A percentile compares a stretch with the other conserved stretches of the same genome.
Conservation (phyloP, 371 early-diverging fungal genomes). For the Haplosporangium sp. region DNA sequence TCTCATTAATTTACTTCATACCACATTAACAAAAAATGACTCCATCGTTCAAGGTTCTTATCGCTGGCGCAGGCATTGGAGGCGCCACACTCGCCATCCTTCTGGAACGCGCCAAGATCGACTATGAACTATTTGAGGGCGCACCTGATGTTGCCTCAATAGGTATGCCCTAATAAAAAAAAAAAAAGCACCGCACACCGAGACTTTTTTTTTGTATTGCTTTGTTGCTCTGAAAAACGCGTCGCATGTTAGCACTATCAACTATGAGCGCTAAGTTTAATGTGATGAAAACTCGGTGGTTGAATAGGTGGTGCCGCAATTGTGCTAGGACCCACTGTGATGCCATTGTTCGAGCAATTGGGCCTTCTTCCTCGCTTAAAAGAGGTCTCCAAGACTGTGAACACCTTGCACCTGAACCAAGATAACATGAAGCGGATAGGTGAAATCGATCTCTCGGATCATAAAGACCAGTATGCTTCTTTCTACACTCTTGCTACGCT, state of each 20-base stretch:
- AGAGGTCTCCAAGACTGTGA: constrained; percentile 16
- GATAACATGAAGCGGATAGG: constrained; percentile 36
- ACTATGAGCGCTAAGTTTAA: not conserved
- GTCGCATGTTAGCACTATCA: not conserved
- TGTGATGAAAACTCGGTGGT: not conserved
- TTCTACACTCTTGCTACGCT: not conserved
- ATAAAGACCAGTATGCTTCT: constrained; percentile 18
- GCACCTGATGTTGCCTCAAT: not conserved
- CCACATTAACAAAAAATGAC: too few relatives aligned
- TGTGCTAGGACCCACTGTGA: constrained; percentile 22
- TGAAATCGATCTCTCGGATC: constrained; percentile 35
- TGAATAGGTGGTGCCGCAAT: constrained; percentile 15
- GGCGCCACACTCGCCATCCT: constrained; percentile 22
- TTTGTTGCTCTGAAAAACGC: not conserved
- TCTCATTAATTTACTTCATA: too few relatives aligned
- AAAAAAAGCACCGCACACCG: not conserved
- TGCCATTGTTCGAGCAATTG: constrained; percentile 35
- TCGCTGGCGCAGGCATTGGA: constrained; percentile 20
- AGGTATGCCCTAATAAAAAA: not conserved
- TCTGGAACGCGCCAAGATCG: constrained; percentile 19
- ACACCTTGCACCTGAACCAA: constrained; percentile 24
- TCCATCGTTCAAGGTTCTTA: constrained; percentile 2
- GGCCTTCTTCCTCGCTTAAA: constrained; percentile 14
- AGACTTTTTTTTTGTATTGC: not conserved
- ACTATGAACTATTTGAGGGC: constrained; percentile 18